Evolutionary conservation across 1,284 basidiomycete species (phyloP), one percentile per base, ranked within the genome.

Genomic region (Schizopora paradoxa): DNA sequence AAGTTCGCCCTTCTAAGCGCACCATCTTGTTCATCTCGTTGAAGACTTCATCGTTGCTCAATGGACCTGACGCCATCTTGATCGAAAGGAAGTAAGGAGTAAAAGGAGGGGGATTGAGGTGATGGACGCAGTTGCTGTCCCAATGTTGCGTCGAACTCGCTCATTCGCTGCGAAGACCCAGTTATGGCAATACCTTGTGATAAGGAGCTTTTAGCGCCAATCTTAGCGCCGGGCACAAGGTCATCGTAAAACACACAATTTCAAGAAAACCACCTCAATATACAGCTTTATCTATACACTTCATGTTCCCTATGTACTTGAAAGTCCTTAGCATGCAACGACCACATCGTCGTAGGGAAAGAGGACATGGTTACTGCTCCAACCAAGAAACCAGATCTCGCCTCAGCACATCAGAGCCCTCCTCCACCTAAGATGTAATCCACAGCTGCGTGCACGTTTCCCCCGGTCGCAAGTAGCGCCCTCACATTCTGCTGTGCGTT

Each of bases 11-110:
- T 21, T n/a, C 19, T 29, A 1, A 36, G 22, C 74, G 47, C 42
- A 92, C 94, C 94, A 98, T 97, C 83, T 98, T 98, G 75, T 93
- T 96, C 91, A 97, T 92, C 77, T 98, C 94, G 59, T 72, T 87
- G 62, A 93, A 74, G 29, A 98, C 94, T 70, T 98, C 94, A 60
- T 95, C 92, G 62, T 98, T 95, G 63, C 94, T 95, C 55, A 97
- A 73, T 18, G 92, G 82, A 55, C 83, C 69, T 43, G 67, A 61
- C 41, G 77, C 68, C 79, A 82, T 85, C 37, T 49, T 65, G 52
- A 1, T 33, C 8, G 21, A 38, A 13, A 26, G 27, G 11, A 23
- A n/a, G 21, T 10, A 4, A 14, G 5, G 14, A 18, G n/a, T 19
- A n/a, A 14, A 16, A 33, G 37, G 5, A 19, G 4, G 21, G 19